phyloP scores from a whole-genome alignment of 495 filamentous ascomycete species.

The Talaromyces adpressus region DNA sequence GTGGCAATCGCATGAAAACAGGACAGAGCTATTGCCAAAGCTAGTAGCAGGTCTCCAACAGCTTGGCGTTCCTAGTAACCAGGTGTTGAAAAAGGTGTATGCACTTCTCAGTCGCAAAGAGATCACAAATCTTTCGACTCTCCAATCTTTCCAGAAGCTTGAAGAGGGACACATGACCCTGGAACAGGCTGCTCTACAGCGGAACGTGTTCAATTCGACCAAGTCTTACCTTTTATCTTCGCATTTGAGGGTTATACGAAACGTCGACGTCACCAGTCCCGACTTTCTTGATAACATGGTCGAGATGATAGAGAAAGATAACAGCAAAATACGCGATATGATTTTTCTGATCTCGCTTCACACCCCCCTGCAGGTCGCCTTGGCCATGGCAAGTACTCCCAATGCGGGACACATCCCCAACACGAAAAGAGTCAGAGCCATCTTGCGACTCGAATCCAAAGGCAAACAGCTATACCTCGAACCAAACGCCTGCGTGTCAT shows the following conservation, averaged over 20 bases:
- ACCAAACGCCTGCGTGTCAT: constrained; percentile 28
- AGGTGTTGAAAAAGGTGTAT: constrained; percentile 18
- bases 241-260: constrained; percentile 25
- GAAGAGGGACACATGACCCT: constrained; percentile 25
- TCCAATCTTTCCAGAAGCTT: constrained; percentile 18
- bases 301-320: constrained; percentile 24
- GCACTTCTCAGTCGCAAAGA: constrained; percentile 3
- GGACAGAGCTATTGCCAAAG: constrained; percentile 17
- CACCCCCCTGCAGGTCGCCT: constrained; percentile 30
- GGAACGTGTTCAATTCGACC: constrained; percentile 20
- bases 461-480: constrained; percentile 22
- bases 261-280: constrained; percentile 28
- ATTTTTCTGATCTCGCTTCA: constrained; percentile 31
- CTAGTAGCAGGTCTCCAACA: constrained; percentile 25
- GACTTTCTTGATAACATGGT: constrained; percentile 22
- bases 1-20: not conserved
- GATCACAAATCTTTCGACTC: not conserved
- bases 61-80: constrained; percentile 27
- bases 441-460: constrained; percentile 15
- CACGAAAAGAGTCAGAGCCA: constrained; percentile 9
- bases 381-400: constrained; percentile 25
- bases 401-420: not conserved
- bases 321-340: constrained; percentile 24
- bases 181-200: constrained; percentile 23
- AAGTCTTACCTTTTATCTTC: constrained; percentile 18